Percentiles rank a stretch among this genome's conserved stretches.
Evolutionary conservation across 805 yeast genomes (phyloP).

Genomic region (Kurtzmaniella cleridarum): DNA sequence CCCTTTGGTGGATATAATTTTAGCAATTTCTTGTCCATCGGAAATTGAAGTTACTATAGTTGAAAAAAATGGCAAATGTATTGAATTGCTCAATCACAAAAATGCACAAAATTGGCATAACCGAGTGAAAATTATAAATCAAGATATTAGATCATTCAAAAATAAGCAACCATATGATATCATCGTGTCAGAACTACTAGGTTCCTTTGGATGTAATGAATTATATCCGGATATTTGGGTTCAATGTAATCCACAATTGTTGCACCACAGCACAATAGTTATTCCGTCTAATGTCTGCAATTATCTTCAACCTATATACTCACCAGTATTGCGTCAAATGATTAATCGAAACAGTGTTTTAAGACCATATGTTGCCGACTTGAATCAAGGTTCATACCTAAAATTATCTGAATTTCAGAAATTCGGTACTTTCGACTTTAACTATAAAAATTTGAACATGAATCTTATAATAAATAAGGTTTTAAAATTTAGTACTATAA

Average conservation of each 20-base stretch:
- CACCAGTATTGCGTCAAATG: conserved; percentile 34
- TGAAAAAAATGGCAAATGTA: conserved; percentile 68
- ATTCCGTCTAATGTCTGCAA: conserved; percentile 48
- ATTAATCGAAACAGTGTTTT: neutral
- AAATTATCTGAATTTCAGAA: conserved; percentile 33
- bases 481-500: conserved; percentile 25
- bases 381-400: conserved; percentile 9
- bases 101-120: conserved; percentile 50
- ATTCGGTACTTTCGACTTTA: conserved; percentile 40
- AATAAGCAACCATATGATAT: conserved; percentile 40
- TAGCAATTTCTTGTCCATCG: conserved; percentile 3
- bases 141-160: conserved; percentile 56
- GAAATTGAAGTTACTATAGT: conserved; percentile 39
- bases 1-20: conserved; percentile 52
- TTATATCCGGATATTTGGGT: conserved; percentile 70
- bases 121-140: conserved; percentile 44
- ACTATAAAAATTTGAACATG: conserved; percentile 48
- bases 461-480: conserved; percentile 1
- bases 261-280: conserved; percentile 33
- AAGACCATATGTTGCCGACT: conserved; percentile 19
- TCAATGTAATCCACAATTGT: neutral
- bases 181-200: conserved; percentile 75
- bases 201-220: conserved; percentile 92
- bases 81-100: conserved; percentile 42
- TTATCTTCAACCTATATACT: conserved; percentile 60